Percentiles rank a stretch among this genome's conserved stretches.
Evolutionary conservation across 805 yeast species (phyloP).

Genomic region (Blastobotrys terrestris): DNA sequence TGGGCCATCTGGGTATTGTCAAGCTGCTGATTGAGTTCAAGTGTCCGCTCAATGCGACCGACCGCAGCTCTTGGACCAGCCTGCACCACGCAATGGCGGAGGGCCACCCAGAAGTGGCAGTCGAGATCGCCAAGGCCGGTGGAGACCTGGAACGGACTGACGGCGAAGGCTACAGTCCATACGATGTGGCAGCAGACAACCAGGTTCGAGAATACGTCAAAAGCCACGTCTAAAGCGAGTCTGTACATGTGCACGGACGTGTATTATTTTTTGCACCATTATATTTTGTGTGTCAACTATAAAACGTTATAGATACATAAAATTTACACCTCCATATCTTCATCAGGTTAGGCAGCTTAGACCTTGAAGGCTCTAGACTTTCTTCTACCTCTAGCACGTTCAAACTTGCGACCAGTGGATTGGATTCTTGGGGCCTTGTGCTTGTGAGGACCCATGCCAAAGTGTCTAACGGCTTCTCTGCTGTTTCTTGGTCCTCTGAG

Average conservation of each 20-base stretch:
- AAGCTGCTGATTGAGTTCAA: constrained; percentile 47
- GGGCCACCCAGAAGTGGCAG: constrained; percentile 75
- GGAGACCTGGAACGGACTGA: constrained; percentile 52
- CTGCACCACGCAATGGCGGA: constrained; percentile 88
- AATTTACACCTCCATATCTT: background rate
- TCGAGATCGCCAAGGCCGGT: constrained; percentile 51
- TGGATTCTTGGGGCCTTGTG: constrained; percentile 97
- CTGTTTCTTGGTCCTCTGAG: constrained; percentile 98
- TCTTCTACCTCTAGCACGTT: constrained; percentile 99
- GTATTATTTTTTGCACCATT: background rate
- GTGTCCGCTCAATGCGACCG: constrained; percentile 64
- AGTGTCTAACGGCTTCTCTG: constrained; percentile 99
- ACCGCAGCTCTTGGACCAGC: constrained; percentile 74
- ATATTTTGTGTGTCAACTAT: background rate
- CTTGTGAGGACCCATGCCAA: constrained; percentile 99
- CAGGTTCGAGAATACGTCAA: constrained; percentile 34
- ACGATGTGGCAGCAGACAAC: constrained; percentile 50
- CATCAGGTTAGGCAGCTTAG: constrained; percentile 40
- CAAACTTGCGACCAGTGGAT: constrained; percentile 99
- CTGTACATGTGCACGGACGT: too few species aligned
- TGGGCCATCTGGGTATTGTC: constrained; percentile 58
- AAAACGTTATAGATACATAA: constrained; percentile 1
- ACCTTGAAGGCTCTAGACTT: constrained; percentile 99
- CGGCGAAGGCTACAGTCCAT: constrained; percentile 48
- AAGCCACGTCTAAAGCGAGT: background rate